Evolutionary conservation across 768 basidiomycete species (phyloP).

Genomic region (Leccinellum albellum): DNA sequence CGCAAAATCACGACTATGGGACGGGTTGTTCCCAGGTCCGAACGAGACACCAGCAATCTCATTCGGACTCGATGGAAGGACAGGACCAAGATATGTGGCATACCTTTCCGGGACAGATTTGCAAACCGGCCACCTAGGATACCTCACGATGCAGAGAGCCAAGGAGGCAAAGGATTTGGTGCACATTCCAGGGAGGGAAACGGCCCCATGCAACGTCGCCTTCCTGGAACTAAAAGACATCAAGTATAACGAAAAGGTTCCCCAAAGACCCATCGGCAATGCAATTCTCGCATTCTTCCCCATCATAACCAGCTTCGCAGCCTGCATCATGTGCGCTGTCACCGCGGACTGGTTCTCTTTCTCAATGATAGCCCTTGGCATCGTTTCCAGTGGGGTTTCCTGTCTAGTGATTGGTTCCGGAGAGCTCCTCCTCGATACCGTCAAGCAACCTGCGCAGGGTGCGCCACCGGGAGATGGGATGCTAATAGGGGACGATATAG

Average conservation of each 20-base stretch:
- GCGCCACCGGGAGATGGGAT: conserved; percentile 33
- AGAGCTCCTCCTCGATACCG: conserved; percentile 14
- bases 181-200: conserved; percentile 11
- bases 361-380: conserved; percentile 32
- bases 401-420: conserved; percentile 31
- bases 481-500: conserved; percentile 19
- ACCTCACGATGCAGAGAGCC: conserved; percentile 22
- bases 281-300: conserved; percentile 23
- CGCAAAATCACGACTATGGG: conserved; percentile 28
- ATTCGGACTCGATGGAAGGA: conserved; percentile 28
- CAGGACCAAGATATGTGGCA: conserved; percentile 26
- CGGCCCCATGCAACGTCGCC: conserved; percentile 18
- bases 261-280: not conserved
- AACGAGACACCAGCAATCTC: conserved; percentile 24
- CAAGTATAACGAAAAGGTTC: conserved; percentile 13
- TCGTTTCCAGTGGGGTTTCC: conserved; percentile 30
- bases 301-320: conserved; percentile 20
- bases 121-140: conserved; percentile 28
- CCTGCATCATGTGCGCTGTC: conserved; percentile 25
- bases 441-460: conserved; percentile 19
- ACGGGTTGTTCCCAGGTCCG: conserved; percentile 31
- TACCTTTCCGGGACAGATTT: conserved; percentile 29
- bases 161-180: not conserved
- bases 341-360: conserved; percentile 31
- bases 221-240: conserved; percentile 22